Percentiles rank a stretch among this genome's conserved stretches.
phyloP scores from a whole-genome alignment of 2,329 filamentous ascomycete species.

The Colletotrichum plurivorum region DNA sequence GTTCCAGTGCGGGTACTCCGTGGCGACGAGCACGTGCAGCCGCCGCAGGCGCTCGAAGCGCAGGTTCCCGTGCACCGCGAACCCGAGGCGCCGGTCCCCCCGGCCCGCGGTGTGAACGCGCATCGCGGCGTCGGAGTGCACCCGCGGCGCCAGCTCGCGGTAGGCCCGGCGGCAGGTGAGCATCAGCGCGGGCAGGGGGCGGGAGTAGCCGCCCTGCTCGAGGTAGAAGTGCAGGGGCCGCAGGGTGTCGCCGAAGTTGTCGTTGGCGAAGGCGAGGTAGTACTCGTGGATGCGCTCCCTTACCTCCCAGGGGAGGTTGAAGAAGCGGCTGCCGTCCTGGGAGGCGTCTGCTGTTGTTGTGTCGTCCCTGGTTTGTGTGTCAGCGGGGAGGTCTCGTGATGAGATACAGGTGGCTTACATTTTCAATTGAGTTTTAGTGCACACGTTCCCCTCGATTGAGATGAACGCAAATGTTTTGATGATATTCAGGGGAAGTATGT shows the following conservation, averaged over 20 bases:
- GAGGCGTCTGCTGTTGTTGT: neutral
- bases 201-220: slow-evolving; percentile 29
- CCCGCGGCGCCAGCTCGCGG: slow-evolving; percentile 44
- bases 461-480: too few species aligned
- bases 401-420: neutral
- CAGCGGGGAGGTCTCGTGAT: neutral
- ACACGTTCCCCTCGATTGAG: neutral
- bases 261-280: slow-evolving; percentile 30
- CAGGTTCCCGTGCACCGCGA: slow-evolving; percentile 48
- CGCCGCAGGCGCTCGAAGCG: slow-evolving; percentile 45
- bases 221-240: slow-evolving; percentile 36
- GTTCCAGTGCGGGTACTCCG: slow-evolving; percentile 50
- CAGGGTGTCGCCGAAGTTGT: slow-evolving; percentile 33
- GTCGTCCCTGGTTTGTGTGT: neutral
- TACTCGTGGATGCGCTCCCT: slow-evolving; percentile 33
- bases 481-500: neutral
- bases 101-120: slow-evolving; percentile 45
- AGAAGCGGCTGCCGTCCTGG: neutral
- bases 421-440: neutral
- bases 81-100: slow-evolving; percentile 45
- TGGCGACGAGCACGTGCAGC: slow-evolving; percentile 45
- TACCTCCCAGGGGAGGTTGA: slow-evolving; percentile 30
- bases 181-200: slow-evolving; percentile 42
- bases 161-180: slow-evolving; percentile 49
- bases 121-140: slow-evolving; percentile 45